phyloP scores from a whole-genome alignment of 441 rosid genomes.

The Biscutella laevigata region DNA sequence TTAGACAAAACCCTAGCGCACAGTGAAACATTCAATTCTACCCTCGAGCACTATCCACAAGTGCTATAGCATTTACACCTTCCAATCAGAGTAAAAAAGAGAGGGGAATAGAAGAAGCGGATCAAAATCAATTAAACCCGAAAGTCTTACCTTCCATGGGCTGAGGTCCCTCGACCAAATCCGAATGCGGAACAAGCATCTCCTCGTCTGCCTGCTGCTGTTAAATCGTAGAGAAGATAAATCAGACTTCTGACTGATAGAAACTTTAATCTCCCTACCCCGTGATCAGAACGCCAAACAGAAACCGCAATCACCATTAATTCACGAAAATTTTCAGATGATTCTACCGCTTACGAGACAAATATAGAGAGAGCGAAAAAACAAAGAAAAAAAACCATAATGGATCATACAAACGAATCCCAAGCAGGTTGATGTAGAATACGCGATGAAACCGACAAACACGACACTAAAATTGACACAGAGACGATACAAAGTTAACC shows the following conservation, averaged over 20 bases:
- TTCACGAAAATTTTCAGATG: no score
- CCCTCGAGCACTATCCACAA: slow-evolving; percentile 21
- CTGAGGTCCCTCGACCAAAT: slow-evolving; percentile 81
- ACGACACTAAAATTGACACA: slow-evolving; percentile 6
- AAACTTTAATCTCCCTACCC: slow-evolving; percentile 36
- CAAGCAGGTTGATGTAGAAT: slow-evolving; percentile 3
- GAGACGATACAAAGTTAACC: slow-evolving; percentile 4
- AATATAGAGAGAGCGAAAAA: not conserved
- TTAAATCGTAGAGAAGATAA: slow-evolving; percentile 24
- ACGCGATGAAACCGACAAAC: not conserved
- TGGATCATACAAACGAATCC: slow-evolving; percentile 11
- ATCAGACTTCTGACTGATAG: slow-evolving; percentile 28
- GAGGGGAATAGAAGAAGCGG: not conserved
- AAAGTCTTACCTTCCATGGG: slow-evolving; percentile 73
- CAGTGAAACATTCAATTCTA: slow-evolving; percentile 15
- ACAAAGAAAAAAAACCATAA: slow-evolving; percentile 3
- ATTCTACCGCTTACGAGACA: slow-evolving; percentile 4
- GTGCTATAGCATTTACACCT: slow-evolving; percentile 16
- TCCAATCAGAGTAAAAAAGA: not conserved
- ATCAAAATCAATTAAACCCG: not conserved
- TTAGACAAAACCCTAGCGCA: slow-evolving; percentile 29
- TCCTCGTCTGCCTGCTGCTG: slow-evolving; percentile 96
- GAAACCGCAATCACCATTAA: slow-evolving; percentile 10
- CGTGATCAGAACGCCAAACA: slow-evolving; percentile 13
- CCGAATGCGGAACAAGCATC: slow-evolving; percentile 92